These are phyloP conservation scores for Backusella tuberculispora DNA, from an alignment of 192 early-diverging fungal species.

Conservation along the genomic window DNA sequence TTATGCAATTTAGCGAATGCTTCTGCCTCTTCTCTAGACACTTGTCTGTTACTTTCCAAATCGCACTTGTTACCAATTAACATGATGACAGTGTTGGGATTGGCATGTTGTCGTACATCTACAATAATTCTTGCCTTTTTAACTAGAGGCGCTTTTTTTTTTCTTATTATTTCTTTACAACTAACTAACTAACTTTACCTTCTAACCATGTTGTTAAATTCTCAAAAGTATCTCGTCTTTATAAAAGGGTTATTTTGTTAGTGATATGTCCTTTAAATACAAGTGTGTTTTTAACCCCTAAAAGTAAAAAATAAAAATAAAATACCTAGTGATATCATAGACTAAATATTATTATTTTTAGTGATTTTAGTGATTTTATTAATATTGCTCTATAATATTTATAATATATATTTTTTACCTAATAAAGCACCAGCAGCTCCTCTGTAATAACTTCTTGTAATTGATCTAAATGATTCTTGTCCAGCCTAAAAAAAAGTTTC, in stretches of 20 bases:
- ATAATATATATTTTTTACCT: constrained; percentile 41
- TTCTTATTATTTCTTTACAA: too few relatives aligned
- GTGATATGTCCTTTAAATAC: neutral
- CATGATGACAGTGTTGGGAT: constrained; percentile 90
- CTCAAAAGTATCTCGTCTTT: constrained; percentile 72
- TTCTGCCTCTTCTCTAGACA: constrained; percentile 88
- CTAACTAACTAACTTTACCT: constrained; percentile 19
- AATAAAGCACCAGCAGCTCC: constrained; percentile 79
- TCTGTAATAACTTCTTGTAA: constrained; percentile 85
- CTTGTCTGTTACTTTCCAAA: constrained; percentile 71
- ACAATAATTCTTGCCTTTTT: neutral
- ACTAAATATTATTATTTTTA: constrained; percentile 42
- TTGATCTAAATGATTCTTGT: constrained; percentile 85
- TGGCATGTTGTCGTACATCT: constrained; percentile 88
- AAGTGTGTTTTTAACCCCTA: neutral
- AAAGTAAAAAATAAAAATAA: neutral
- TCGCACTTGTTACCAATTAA: constrained; percentile 95
- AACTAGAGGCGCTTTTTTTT: neutral
- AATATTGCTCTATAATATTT: constrained; percentile 20
- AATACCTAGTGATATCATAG: constrained; percentile 76
- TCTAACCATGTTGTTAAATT: constrained; percentile 80
- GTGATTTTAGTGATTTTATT: neutral
- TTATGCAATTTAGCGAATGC: constrained; percentile 85
- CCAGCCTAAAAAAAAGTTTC: constrained; percentile 54
- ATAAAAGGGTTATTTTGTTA: too few relatives aligned